Evolutionary conservation across 23 red algal species (phyloP).

Genomic region (Gracilaria vermiculophylla): DNA sequence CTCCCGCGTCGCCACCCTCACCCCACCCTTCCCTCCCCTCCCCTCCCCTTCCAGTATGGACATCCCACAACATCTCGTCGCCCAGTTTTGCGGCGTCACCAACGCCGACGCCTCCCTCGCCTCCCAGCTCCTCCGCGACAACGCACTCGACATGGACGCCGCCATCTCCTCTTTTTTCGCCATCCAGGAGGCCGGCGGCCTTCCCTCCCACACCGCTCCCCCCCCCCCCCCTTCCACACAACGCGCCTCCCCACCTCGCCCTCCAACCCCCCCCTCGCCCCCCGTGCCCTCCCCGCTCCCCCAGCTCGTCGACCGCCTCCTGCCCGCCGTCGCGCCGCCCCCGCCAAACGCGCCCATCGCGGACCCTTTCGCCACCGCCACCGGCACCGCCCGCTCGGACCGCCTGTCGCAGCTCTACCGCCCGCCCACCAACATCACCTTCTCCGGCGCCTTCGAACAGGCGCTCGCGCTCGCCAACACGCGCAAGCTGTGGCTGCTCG

Average conservation of each 20-base stretch:
- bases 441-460: constrained; percentile 39
- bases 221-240: background rate
- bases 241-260: background rate
- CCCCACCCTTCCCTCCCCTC: too few species aligned
- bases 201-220: background rate
- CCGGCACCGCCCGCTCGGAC: background rate
- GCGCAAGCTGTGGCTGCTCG: constrained; percentile 45
- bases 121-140: constrained; percentile 42
- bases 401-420: constrained; percentile 30
- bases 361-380: constrained; percentile 29
- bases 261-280: background rate
- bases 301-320: constrained; percentile 19
- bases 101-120: constrained; percentile 41
- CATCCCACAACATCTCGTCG: constrained; percentile 30
- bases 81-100: constrained; percentile 45
- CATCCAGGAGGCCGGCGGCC: constrained; percentile 58
- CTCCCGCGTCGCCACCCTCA: too few species aligned
- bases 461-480: background rate
- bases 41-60: constrained; percentile 23
- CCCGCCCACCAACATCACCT: constrained; percentile 25
- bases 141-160: constrained; percentile 29
- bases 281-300: background rate
- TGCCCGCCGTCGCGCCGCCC: background rate
- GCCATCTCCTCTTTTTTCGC: constrained; percentile 68
- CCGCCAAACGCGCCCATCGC: background rate